Evolutionary conservation across 106 monocot species (phyloP).

Genomic region (Dioscorea zingiberensis): DNA sequence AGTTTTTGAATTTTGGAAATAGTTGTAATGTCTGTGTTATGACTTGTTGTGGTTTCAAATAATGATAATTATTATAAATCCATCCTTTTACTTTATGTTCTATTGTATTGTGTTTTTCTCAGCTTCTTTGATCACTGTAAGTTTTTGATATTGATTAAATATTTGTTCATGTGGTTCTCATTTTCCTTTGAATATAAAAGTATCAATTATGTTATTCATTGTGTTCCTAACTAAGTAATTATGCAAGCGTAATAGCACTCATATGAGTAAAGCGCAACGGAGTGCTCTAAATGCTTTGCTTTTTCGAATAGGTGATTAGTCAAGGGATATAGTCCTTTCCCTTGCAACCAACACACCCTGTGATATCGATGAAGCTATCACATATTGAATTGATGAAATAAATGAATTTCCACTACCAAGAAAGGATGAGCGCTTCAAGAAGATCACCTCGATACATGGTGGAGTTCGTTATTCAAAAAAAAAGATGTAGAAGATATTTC

Average conservation of each 20-base stretch:
- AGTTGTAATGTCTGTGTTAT: too few species aligned
- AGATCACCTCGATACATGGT: constrained; percentile 7
- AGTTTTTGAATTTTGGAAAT: too few species aligned
- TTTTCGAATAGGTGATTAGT: constrained; percentile 93
- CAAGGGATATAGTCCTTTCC: constrained; percentile 83
- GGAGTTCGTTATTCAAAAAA: constrained; percentile 35
- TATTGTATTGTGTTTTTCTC: too few species aligned
- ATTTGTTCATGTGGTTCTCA: too few species aligned
- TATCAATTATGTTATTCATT: too few species aligned
- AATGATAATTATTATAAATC: too few species aligned
- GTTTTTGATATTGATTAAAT: too few species aligned
- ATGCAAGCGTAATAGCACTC: constrained; percentile 70
- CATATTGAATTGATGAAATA: constrained; percentile 93
- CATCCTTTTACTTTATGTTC: too few species aligned
- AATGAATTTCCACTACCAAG: constrained; percentile 83
- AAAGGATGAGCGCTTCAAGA: constrained; percentile 72
- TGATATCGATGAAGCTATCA: constrained; percentile 78
- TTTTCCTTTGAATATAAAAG: too few species aligned
- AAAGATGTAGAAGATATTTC: constrained; percentile 39
- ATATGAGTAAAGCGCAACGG: constrained; percentile 93
- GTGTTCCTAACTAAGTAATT: neutral
- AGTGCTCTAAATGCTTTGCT: constrained; percentile 95
- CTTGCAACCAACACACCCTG: constrained; percentile 92
- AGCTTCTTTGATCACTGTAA: too few species aligned
- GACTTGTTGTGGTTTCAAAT: too few species aligned